Conservation (phyloP, 805 yeast species). For the Ogataea methanolica region DNA sequence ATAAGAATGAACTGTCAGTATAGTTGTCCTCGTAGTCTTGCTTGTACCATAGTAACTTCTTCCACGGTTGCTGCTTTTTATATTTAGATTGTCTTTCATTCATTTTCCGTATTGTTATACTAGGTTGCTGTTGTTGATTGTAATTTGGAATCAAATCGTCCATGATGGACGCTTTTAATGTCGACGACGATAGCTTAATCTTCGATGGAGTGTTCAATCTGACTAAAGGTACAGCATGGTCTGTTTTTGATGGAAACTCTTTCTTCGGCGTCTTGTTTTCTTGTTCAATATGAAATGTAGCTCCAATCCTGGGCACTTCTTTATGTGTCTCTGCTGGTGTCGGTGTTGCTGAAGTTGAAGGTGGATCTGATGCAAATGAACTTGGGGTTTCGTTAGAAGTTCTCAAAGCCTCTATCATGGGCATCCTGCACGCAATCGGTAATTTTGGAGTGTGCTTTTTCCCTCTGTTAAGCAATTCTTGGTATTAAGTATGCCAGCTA, state of each 20-base stretch:
- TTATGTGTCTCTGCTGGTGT: too few species aligned
- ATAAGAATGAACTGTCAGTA: constrained; percentile 77
- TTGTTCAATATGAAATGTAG: too few species aligned
- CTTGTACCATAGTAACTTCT: constrained; percentile 75
- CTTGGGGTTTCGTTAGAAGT: neutral
- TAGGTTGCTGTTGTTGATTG: too few species aligned
- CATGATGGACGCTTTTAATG: neutral
- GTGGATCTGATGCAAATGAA: neutral
- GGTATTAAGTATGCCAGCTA: too few species aligned
- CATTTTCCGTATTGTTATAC: neutral
- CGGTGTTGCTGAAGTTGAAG: neutral
- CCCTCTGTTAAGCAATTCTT: too few species aligned
- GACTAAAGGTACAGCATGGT: too few species aligned
- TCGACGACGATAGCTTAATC: neutral
- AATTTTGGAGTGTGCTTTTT: too few species aligned
- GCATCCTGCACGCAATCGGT: neutral
- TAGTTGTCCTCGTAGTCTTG: constrained; percentile 91
- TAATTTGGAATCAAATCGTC: too few species aligned
- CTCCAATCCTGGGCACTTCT: too few species aligned
- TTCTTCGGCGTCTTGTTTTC: too few species aligned
- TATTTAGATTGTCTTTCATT: neutral
- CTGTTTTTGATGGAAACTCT: too few species aligned
- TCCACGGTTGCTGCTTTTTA: constrained; percentile 52
- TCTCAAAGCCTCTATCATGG: neutral
- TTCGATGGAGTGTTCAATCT: too few species aligned